Evolutionary conservation across 345 rosid genomes (phyloP).

Genomic region (Dipteronia dyeriana): DNA sequence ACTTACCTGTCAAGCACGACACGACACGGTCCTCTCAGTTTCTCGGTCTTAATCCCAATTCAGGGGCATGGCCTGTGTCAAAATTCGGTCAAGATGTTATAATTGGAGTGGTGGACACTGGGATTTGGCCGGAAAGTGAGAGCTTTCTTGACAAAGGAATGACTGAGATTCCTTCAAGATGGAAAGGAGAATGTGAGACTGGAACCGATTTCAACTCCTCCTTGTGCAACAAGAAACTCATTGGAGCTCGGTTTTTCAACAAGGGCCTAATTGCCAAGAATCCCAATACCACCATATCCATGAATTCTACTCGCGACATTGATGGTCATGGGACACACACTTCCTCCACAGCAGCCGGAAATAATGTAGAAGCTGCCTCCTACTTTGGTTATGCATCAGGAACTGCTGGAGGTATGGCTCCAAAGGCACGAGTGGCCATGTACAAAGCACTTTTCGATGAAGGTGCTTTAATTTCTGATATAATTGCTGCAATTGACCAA

Average conservation of each 20-base stretch:
- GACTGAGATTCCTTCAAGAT: conserved; percentile 37
- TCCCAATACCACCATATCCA: conserved; percentile 38
- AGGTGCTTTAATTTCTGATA: conserved; percentile 33
- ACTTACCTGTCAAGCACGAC: conserved; percentile 36
- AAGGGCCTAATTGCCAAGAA: conserved; percentile 36
- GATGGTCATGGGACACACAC: conserved; percentile 65
- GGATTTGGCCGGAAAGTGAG: conserved; percentile 56
- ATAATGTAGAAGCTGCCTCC: conserved; percentile 31
- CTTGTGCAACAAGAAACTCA: conserved; percentile 53
- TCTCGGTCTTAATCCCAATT: conserved; percentile 31
- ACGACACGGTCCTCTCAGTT: conserved; percentile 47
- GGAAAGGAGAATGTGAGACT: conserved; percentile 53
- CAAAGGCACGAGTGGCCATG: conserved; percentile 48
- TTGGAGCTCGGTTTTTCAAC: conserved; percentile 56
- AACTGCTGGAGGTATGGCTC: conserved; percentile 46
- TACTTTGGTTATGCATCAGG: conserved; percentile 55
- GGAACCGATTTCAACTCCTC: conserved; percentile 51
- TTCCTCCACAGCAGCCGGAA: conserved; percentile 55
- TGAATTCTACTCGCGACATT: conserved; percentile 54
- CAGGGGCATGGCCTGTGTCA: conserved; percentile 45
- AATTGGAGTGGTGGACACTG: conserved; percentile 48
- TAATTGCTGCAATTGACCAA: conserved; percentile 54
- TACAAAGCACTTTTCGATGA: conserved; percentile 53
- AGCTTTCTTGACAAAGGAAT: conserved; percentile 42
- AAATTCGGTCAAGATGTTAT: conserved; percentile 44